Conservation (phyloP, 208 protist species). For the Strigomonas galati region DNA sequence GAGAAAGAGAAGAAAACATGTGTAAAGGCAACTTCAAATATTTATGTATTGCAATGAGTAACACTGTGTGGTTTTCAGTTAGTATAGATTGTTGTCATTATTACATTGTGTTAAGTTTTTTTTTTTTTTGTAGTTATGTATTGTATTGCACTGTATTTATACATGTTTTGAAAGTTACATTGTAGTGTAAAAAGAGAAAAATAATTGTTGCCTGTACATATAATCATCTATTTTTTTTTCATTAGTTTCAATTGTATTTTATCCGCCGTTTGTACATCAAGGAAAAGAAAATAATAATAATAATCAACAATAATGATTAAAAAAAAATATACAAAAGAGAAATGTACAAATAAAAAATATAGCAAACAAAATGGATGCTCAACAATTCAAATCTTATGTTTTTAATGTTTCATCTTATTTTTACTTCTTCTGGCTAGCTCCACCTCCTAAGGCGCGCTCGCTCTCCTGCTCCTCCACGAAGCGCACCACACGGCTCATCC, state of each 20-base stretch:
- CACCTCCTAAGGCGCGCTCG: background rate
- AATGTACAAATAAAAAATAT: background rate
- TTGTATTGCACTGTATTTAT: background rate
- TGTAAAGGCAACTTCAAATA: no score
- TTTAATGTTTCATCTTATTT: background rate
- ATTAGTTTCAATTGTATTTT: conserved; percentile 2
- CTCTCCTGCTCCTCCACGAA: conserved; percentile 27
- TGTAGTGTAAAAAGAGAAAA: background rate
- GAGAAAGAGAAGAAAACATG: no score
- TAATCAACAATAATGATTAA: no score
- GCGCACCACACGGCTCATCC: conserved; percentile 54
- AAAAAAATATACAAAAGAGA: no score
- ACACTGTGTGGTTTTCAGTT: no score
- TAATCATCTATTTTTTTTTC: background rate
- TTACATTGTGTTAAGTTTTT: background rate
- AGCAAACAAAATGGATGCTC: background rate
- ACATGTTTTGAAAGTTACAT: background rate
- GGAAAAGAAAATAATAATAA: no score
- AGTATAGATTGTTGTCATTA: background rate
- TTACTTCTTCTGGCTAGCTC: conserved; percentile 1
- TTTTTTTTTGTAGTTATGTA: conserved; percentile 5
- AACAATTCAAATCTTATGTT: background rate
- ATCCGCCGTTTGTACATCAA: background rate
- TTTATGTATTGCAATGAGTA: no score
- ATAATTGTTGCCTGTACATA: background rate